Percentiles rank a stretch among this genome's conserved stretches.
These are phyloP conservation scores for Cicer bijugum DNA, from an alignment of 306 rosid species.

Conservation along the genomic window DNA sequence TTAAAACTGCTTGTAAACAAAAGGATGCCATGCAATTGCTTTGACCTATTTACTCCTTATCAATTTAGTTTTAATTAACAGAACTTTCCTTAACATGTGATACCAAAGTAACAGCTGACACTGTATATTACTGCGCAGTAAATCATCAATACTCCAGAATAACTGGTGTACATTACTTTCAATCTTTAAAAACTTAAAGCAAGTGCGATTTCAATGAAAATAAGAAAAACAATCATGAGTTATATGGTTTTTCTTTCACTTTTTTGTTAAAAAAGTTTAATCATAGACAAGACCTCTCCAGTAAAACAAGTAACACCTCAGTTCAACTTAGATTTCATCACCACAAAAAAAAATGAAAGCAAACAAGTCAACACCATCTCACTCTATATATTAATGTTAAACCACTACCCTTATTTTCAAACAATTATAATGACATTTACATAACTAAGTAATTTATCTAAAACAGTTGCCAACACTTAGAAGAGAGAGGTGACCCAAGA, in stretches of 20 bases:
- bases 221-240: conserved; percentile 21
- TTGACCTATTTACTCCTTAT: conserved; percentile 17
- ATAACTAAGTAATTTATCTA: conserved; percentile 10
- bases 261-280: not conserved
- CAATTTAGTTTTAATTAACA: not conserved
- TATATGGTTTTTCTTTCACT: conserved; percentile 11
- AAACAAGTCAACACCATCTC: not conserved
- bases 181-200: not conserved
- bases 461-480: not conserved
- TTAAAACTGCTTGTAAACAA: conserved; percentile 3
- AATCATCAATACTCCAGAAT: not conserved
- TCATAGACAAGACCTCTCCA: not conserved
- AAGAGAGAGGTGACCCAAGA: conserved; percentile 4
- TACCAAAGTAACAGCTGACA: conserved; percentile 25
- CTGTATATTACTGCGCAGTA: not conserved
- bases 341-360: not conserved
- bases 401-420: conserved; percentile 4
- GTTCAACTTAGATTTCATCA: conserved; percentile 15
- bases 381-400: not conserved
- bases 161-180: conserved; percentile 18
- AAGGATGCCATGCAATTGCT: conserved; percentile 22
- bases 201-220: conserved; percentile 31
- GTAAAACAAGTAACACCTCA: conserved; percentile 10
- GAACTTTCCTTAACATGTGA: not conserved
- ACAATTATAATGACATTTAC: not conserved